phyloP scores from a whole-genome alignment of 2,329 filamentous ascomycete species.

The Metarhizium anisopliae region DNA sequence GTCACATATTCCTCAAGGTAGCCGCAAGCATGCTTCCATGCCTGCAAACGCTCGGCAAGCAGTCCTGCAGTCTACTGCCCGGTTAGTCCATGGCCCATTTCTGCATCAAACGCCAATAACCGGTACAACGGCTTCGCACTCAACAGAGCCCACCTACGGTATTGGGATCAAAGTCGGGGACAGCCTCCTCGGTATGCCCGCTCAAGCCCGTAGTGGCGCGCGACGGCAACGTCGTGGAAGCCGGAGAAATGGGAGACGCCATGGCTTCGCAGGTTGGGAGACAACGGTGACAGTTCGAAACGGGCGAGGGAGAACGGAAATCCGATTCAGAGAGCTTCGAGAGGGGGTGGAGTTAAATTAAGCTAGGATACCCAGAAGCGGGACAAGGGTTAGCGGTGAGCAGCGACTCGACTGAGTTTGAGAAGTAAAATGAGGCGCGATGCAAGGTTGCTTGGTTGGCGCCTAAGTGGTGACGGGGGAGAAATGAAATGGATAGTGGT shows the following conservation, averaged over 20 bases:
- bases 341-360: background rate
- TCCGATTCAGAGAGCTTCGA: background rate
- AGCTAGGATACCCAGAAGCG: background rate
- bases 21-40: constrained; percentile 90
- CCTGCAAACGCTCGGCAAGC: constrained; percentile 78
- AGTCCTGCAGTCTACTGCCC: constrained; percentile 60
- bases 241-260: constrained; percentile 21
- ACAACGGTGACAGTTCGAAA: background rate
- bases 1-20: constrained; percentile 87
- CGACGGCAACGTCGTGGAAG: constrained; percentile 29
- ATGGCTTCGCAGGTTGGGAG: constrained; percentile 9
- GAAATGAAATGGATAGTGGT: background rate
- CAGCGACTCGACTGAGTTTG: background rate
- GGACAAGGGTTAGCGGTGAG: constrained; percentile 1
- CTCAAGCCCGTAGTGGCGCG: constrained; percentile 37
- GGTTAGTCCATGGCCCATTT: background rate
- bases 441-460: background rate
- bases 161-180: constrained; percentile 49
- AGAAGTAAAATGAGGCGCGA: background rate
- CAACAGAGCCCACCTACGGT: constrained; percentile 34
- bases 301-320: background rate
- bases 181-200: constrained; percentile 44
- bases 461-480: background rate
- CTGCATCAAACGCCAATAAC: background rate
- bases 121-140: background rate